Percentiles rank a stretch among this genome's conserved stretches.
These are phyloP conservation scores for Calonectria montana DNA, from an alignment of 2,329 filamentous ascomycete genomes.

Conservation along the genomic window DNA sequence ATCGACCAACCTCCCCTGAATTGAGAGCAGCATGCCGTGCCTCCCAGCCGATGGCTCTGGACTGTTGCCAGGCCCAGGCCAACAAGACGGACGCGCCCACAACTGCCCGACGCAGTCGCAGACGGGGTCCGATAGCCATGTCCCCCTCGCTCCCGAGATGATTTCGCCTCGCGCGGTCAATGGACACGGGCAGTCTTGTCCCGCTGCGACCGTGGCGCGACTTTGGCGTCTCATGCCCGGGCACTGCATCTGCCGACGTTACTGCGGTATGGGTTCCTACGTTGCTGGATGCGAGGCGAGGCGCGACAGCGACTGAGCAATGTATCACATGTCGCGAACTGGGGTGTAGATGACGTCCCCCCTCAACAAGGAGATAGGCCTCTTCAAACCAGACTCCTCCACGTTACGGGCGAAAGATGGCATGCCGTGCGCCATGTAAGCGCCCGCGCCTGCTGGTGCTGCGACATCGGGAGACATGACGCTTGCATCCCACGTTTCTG, in stretches of 20 bases:
- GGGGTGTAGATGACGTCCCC: background rate
- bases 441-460: background rate
- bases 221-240: slow-evolving; percentile 1
- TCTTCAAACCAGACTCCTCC: slow-evolving; percentile 30
- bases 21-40: background rate
- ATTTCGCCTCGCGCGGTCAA: background rate
- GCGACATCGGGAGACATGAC: slow-evolving; percentile 4
- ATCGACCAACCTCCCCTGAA: background rate
- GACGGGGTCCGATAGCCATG: slow-evolving; percentile 1
- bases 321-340: background rate
- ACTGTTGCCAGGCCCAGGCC: background rate
- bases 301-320: slow-evolving; percentile 1
- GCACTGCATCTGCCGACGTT: background rate
- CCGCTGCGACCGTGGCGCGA: slow-evolving; percentile 19
- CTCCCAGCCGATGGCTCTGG: background rate
- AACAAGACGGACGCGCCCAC: background rate
- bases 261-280: background rate
- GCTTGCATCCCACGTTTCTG: slow-evolving; percentile 4
- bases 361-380: slow-evolving; percentile 3
- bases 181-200: background rate
- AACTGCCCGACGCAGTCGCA: background rate
- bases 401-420: slow-evolving; percentile 18
- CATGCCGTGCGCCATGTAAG: slow-evolving; percentile 8
- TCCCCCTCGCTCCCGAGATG: background rate
- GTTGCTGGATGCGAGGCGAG: background rate